phyloP scores from a whole-genome alignment of 140 eudicot genomes.

The Flaveria floridana region DNA sequence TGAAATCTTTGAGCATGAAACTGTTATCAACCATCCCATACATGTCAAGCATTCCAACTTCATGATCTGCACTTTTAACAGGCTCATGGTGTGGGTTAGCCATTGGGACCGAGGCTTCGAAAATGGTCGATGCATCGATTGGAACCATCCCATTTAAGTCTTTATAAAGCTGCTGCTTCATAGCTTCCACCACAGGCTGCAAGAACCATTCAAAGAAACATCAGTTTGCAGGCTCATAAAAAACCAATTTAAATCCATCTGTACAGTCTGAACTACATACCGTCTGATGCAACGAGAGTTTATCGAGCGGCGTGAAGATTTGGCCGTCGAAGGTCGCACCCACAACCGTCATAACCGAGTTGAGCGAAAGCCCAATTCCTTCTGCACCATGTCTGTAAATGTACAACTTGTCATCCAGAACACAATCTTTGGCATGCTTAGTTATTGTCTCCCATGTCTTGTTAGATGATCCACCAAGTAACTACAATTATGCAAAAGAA shows the following conservation, averaged over 20 bases:
- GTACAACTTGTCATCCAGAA: constrained; percentile 50
- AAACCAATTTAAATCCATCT: neutral
- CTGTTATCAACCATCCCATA: constrained; percentile 32
- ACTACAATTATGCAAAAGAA: constrained; percentile 33
- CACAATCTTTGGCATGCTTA: constrained; percentile 61
- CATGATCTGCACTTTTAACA: neutral
- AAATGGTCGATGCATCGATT: constrained; percentile 25
- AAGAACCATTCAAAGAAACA: constrained; percentile 18
- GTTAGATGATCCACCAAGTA: constrained; percentile 56
- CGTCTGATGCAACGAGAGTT: constrained; percentile 46
- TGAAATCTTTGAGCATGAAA: constrained; percentile 34
- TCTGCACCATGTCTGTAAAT: constrained; percentile 36
- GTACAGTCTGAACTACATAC: constrained; percentile 28
- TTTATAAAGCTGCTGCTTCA: constrained; percentile 41
- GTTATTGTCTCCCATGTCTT: constrained; percentile 70
- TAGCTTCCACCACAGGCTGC: constrained; percentile 55
- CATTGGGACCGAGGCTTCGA: constrained; percentile 39
- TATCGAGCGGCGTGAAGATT: constrained; percentile 41
- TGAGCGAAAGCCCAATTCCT: constrained; percentile 44
- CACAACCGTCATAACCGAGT: constrained; percentile 54
- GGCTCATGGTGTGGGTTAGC: constrained; percentile 27
- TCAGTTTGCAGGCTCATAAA: neutral
- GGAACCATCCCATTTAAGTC: constrained; percentile 35
- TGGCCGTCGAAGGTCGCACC: constrained; percentile 67
- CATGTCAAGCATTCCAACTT: constrained; percentile 11